Conservation (phyloP, 1,284 basidiomycete genomes). For the Clitocybe nebularis region DNA sequence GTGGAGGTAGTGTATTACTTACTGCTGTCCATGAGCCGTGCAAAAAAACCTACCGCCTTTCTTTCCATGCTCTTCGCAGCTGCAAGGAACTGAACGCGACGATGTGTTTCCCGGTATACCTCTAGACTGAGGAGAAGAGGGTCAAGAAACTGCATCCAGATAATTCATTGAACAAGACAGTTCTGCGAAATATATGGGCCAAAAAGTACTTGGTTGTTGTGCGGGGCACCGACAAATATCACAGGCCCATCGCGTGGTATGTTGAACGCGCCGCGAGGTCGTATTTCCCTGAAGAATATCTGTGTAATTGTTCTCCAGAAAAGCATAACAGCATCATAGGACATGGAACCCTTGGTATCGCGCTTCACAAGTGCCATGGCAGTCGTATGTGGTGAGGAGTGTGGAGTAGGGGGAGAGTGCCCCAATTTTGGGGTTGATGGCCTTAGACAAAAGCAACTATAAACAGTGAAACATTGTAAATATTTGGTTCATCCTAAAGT, state of each 20-base stretch:
- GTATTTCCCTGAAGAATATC: conserved; percentile 97
- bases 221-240: conserved; percentile 96
- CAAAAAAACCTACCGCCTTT: conserved; percentile 79
- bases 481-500: neutral
- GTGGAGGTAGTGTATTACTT: conserved; percentile 42
- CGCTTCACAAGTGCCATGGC: conserved; percentile 11
- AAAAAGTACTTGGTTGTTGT: conserved; percentile 81
- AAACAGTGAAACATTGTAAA: too few species aligned
- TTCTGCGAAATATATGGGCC: conserved; percentile 5
- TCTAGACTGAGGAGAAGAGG: conserved; percentile 88
- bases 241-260: conserved; percentile 91
- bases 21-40: conserved; percentile 90
- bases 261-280: conserved; percentile 92
- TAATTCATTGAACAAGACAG: conserved; percentile 11
- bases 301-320: conserved; percentile 87
- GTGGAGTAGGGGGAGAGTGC: neutral
- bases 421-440: neutral
- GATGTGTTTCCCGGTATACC: conserved; percentile 80
- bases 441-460: too few species aligned
- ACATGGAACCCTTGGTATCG: conserved; percentile 21
- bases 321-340: conserved; percentile 65
- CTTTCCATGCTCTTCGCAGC: conserved; percentile 93
- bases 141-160: conserved; percentile 79
- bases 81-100: conserved; percentile 86
- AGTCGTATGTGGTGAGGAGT: conserved; percentile 1